phyloP scores from a whole-genome alignment of 805 yeast species.

The Saccharomycopsis babjevae region DNA sequence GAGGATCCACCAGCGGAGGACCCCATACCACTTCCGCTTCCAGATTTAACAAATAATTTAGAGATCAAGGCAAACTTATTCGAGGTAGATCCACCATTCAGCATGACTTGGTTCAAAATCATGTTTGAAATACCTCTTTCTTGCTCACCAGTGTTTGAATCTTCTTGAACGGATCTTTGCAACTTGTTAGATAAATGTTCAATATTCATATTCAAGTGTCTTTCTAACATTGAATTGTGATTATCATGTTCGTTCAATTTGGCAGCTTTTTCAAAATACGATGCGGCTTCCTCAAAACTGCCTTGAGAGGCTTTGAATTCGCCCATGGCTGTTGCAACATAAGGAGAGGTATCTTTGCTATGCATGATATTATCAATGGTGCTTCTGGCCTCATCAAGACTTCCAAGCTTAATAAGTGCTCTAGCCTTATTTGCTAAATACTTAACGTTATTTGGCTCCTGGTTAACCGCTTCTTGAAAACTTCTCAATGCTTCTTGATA shows the following conservation, averaged over 20 bases:
- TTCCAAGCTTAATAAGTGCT: slow-evolving; percentile 12
- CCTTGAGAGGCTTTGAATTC: slow-evolving; percentile 8
- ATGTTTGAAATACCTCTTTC: slow-evolving; percentile 10
- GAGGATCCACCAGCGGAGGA: slow-evolving; percentile 8
- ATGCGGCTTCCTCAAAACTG: slow-evolving; percentile 12
- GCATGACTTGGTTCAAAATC: slow-evolving; percentile 7
- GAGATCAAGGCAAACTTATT: slow-evolving; percentile 9
- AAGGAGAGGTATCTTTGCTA: slow-evolving; percentile 2
- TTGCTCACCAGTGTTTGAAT: slow-evolving; percentile 13
- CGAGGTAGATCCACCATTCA: slow-evolving; percentile 6
- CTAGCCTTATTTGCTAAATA: slow-evolving; percentile 13
- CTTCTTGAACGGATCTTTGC: slow-evolving; percentile 14
- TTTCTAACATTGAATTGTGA: background rate
- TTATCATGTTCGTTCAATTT: slow-evolving; percentile 6
- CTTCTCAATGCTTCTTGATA: slow-evolving; percentile 6
- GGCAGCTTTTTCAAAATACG: slow-evolving; percentile 14
- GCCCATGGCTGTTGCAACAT: slow-evolving; percentile 13
- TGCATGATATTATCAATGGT: slow-evolving; percentile 1
- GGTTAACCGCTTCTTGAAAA: slow-evolving; percentile 6
- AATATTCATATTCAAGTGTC: slow-evolving; percentile 7
- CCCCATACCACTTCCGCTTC: background rate
- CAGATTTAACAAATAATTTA: slow-evolving; percentile 7
- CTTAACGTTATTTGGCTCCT: slow-evolving; percentile 2
- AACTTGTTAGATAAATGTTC: slow-evolving; percentile 3
- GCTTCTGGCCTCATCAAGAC: slow-evolving; percentile 2